Evolutionary conservation across 768 basidiomycete species (phyloP), one percentile per base, ranked within the genome.

Genomic region (Vishniacozyma victoriae): DNA sequence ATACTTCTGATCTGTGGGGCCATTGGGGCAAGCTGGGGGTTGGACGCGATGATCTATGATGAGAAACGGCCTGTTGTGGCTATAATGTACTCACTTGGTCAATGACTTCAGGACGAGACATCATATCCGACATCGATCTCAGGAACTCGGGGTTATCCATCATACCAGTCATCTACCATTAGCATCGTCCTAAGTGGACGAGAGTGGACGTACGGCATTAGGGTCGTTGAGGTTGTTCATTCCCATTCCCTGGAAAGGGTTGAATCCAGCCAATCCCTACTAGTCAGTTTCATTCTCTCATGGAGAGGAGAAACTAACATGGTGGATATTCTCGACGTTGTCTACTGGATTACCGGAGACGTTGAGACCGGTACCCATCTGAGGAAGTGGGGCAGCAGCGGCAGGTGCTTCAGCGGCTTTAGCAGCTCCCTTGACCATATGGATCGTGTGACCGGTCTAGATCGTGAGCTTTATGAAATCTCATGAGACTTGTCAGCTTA

Each of bases 301-400:
- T 7, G 5, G 5, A 5, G 16, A 13, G 25, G 14, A 22, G 25
- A 15, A 25, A 41, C 61, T 57, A 35, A 64, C 65, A 58, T 67
- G 65, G 42, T 59, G 64, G 15, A 64, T 52, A 35, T 67, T 67
- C 53, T 60, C 60, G 4, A 67, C 52, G 25, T 49, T 50, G 41
- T 67, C 60, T 29, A 59, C 50, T 0, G 87, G 89, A 71, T 91
- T 87, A 54, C 82, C 57, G 2, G 58, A 80, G 1, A 82, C 82
- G 65, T 88, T 88, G 76, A 93, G 87, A 2, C 91, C 93, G 0
- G 91, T 79, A 59, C 88, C 87, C 87, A 95, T 90, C 9, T 79
- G 78, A 14, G 91, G 90, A 16, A 67, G 51, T 44, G 58, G n/a
- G 22, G 60, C 67, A 19, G 57, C 43, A 22, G 59, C 35, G 24